A percentile compares a stretch with the other conserved stretches of the same genome.
These are phyloP conservation scores for Ilyonectria mors-panacis DNA, from an alignment of 2,329 filamentous ascomycete genomes.

Conservation along the genomic window DNA sequence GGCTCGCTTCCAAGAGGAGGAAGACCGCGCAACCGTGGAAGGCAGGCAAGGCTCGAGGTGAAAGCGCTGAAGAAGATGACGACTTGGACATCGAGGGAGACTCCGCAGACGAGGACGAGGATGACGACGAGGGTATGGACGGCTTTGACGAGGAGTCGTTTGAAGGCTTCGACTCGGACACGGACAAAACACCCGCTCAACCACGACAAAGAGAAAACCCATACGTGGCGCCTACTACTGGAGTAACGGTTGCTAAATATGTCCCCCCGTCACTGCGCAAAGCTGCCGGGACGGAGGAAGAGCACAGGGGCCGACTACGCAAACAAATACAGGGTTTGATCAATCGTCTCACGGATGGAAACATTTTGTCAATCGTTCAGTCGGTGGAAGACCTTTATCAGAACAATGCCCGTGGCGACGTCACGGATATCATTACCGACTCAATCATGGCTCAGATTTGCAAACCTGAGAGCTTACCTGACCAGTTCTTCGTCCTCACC, in stretches of 20 bases:
- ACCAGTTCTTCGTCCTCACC: constrained; percentile 91
- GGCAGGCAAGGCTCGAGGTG: constrained; percentile 34
- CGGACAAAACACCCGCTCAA: constrained; percentile 51
- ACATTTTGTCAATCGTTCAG: constrained; percentile 85
- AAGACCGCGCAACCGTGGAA: constrained; percentile 55
- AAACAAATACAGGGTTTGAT: constrained; percentile 89
- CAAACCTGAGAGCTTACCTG: constrained; percentile 83
- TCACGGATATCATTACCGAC: constrained; percentile 85
- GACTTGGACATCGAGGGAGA: constrained; percentile 36
- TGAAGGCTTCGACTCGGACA: constrained; percentile 57
- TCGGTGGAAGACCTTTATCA: constrained; percentile 89
- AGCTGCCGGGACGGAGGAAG: constrained; percentile 73
- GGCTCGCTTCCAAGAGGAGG: constrained; percentile 71
- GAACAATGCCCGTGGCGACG: constrained; percentile 87
- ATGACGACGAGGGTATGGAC: constrained; percentile 48
- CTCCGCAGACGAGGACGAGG: constrained; percentile 40
- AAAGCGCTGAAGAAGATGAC: constrained; percentile 48
- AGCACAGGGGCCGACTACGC: constrained; percentile 78
- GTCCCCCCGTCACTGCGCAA: constrained; percentile 88
- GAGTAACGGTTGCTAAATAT: constrained; percentile 77
- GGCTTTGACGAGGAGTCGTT: constrained; percentile 55
- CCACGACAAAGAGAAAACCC: constrained; percentile 83
- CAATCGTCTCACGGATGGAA: constrained; percentile 94
- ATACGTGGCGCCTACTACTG: constrained; percentile 80
- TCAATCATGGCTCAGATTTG: constrained; percentile 84